Conservation (phyloP, 345 rosid species). For the Chamaenerion angustifolium region DNA sequence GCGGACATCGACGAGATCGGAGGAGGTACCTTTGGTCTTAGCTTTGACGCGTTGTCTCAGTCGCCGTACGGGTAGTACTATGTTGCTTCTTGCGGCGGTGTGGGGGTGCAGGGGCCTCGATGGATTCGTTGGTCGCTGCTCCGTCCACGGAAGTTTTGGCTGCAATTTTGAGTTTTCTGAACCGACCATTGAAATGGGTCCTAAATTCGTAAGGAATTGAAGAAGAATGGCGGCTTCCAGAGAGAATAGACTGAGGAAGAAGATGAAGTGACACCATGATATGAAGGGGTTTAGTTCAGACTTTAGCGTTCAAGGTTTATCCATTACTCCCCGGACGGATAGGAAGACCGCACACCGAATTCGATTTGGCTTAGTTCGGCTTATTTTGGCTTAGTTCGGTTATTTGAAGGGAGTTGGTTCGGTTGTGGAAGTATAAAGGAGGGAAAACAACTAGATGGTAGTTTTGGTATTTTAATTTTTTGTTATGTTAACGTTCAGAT, state of each 20-base stretch:
- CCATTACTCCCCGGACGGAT: slow-evolving; percentile 10
- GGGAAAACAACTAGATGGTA: too few species aligned
- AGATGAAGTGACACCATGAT: slow-evolving; percentile 49
- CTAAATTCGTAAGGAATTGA: slow-evolving; percentile 5
- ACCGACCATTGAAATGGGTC: slow-evolving; percentile 11
- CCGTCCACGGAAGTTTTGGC: slow-evolving; percentile 25
- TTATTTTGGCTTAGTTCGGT: too few species aligned
- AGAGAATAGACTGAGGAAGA: slow-evolving; percentile 19
- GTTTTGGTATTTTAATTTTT: too few species aligned
- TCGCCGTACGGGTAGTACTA: slow-evolving; percentile 15
- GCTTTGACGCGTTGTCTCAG: slow-evolving; percentile 13
- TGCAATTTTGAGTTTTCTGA: slow-evolving; percentile 7
- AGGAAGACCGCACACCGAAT: too few species aligned
- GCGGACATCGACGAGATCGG: slow-evolving; percentile 5
- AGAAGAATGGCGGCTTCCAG: not conserved
- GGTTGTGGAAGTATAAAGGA: too few species aligned
- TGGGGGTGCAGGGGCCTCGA: slow-evolving; percentile 39
- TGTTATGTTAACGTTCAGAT: too few species aligned
- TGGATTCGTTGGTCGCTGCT: slow-evolving; percentile 20
- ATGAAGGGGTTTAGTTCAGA: slow-evolving; percentile 5
- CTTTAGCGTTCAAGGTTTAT: slow-evolving; percentile 33
- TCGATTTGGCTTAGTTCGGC: too few species aligned
- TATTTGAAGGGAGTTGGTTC: too few species aligned
- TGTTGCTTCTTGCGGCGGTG: slow-evolving; percentile 60
- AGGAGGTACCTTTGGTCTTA: slow-evolving; percentile 9